Conservation (phyloP, 176 grass and related monocot species). For the Avena atlantica region DNA sequence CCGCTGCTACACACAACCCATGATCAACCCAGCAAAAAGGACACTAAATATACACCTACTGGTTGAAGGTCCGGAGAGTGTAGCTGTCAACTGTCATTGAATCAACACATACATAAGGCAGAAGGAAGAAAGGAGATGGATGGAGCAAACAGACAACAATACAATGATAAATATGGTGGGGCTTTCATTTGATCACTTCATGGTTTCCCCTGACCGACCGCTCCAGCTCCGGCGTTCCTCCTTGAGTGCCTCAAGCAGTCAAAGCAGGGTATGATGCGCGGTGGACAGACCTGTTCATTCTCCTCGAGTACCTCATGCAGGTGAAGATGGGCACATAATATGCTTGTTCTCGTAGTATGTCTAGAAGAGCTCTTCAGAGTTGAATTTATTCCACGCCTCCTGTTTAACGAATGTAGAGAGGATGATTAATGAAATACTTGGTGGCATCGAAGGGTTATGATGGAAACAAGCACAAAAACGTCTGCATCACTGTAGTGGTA, state of each 20-base stretch:
- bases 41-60: slow-evolving; percentile 51
- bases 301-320: slow-evolving; percentile 2
- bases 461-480: not conserved
- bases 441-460: not conserved
- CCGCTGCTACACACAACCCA: slow-evolving; percentile 32
- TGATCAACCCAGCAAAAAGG: slow-evolving; percentile 46
- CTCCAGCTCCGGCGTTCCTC: slow-evolving; percentile 22
- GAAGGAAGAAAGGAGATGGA: slow-evolving; percentile 19
- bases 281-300: not conserved
- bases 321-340: slow-evolving; percentile 16
- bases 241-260: not conserved
- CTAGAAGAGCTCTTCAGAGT: slow-evolving; percentile 78
- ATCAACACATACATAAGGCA: slow-evolving; percentile 38
- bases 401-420: slow-evolving; percentile 49
- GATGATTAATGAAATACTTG: not conserved
- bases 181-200: slow-evolving; percentile 38
- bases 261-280: slow-evolving; percentile 12
- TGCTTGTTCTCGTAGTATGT: not conserved
- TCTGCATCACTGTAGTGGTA: not conserved
- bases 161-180: slow-evolving; percentile 17
- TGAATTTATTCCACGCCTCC: slow-evolving; percentile 79
- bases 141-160: slow-evolving; percentile 24
- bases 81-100: slow-evolving; percentile 35
- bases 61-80: slow-evolving; percentile 37
- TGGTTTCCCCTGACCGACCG: not conserved